These are phyloP conservation scores for Mucor saturninus DNA, from an alignment of 371 early-diverging fungal species.

Conservation along the genomic window DNA sequence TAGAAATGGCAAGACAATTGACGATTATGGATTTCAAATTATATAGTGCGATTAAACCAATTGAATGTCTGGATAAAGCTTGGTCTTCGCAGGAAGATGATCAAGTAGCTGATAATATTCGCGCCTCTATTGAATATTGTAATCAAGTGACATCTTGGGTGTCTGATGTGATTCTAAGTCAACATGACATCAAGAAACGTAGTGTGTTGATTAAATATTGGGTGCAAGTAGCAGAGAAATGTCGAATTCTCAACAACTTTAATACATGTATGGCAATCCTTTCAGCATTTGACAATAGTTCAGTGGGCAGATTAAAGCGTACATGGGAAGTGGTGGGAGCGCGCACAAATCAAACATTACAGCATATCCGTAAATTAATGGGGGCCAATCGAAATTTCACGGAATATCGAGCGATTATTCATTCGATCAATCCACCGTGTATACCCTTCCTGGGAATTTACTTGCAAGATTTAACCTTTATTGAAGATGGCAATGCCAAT, in stretches of 20 bases:
- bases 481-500: conserved; percentile 91
- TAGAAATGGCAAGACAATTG: conserved; percentile 92
- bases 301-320: conserved; percentile 82
- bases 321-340: conserved; percentile 74
- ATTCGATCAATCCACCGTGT: conserved; percentile 86
- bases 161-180: conserved; percentile 77
- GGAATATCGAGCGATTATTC: conserved; percentile 83
- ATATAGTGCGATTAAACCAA: conserved; percentile 79
- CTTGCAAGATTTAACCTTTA: conserved; percentile 90
- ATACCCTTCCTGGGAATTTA: conserved; percentile 90
- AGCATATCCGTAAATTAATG: conserved; percentile 65
- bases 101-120: conserved; percentile 67
- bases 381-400: conserved; percentile 84
- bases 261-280: conserved; percentile 88
- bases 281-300: conserved; percentile 86
- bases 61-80: conserved; percentile 87
- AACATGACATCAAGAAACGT: conserved; percentile 81
- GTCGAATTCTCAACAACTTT: conserved; percentile 84
- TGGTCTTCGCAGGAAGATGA: conserved; percentile 77
- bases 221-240: conserved; percentile 80
- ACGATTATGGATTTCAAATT: conserved; percentile 83
- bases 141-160: conserved; percentile 86
- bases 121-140: conserved; percentile 71
- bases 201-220: conserved; percentile 77
- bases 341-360: conserved; percentile 65